Conservation (phyloP, 192 early-diverging fungal species). For the Gamsiella multidivaricata region DNA sequence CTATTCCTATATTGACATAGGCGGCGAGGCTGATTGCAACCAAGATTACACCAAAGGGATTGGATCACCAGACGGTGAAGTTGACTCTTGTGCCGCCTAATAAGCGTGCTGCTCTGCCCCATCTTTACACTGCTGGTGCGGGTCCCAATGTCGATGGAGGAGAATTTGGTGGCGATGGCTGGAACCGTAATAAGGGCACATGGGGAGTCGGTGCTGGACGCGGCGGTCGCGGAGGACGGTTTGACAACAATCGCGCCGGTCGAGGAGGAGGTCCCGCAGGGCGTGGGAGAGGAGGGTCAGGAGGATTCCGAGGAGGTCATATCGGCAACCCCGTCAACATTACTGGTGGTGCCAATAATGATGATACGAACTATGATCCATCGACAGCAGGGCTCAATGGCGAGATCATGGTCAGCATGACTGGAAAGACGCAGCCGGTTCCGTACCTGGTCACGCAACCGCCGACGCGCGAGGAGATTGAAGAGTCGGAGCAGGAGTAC, state of each 20-base stretch:
- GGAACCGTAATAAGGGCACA: slow-evolving; percentile 11
- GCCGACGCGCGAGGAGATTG: slow-evolving; percentile 34
- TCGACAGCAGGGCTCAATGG: not conserved
- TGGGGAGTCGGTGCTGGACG: slow-evolving; percentile 17
- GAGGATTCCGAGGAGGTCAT: slow-evolving; percentile 2
- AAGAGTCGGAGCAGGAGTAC: slow-evolving; percentile 35
- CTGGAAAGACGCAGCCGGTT: slow-evolving; percentile 36
- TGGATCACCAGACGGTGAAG: slow-evolving; percentile 45
- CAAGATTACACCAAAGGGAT: slow-evolving; percentile 41
- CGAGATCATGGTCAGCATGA: slow-evolving; percentile 40
- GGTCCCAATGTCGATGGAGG: slow-evolving; percentile 15
- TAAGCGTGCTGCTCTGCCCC: not conserved
- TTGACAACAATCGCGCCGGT: slow-evolving; percentile 11
- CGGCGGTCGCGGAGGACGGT: slow-evolving; percentile 8
- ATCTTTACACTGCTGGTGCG: not conserved
- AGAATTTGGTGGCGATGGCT: slow-evolving; percentile 17
- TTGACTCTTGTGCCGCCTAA: slow-evolving; percentile 32
- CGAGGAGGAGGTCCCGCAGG: slow-evolving; percentile 16
- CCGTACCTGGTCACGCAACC: slow-evolving; percentile 44
- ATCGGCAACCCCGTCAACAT: slow-evolving; percentile 7
- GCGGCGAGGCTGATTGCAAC: slow-evolving; percentile 34
- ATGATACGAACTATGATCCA: slow-evolving; percentile 23
- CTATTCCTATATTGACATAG: slow-evolving; percentile 6
- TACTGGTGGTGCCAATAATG: slow-evolving; percentile 8
- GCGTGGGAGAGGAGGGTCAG: slow-evolving; percentile 7